Base-by-base conservation (phyloP, 1,284 basidiomycete genomes). In the Polyporus tsugae region DNA sequence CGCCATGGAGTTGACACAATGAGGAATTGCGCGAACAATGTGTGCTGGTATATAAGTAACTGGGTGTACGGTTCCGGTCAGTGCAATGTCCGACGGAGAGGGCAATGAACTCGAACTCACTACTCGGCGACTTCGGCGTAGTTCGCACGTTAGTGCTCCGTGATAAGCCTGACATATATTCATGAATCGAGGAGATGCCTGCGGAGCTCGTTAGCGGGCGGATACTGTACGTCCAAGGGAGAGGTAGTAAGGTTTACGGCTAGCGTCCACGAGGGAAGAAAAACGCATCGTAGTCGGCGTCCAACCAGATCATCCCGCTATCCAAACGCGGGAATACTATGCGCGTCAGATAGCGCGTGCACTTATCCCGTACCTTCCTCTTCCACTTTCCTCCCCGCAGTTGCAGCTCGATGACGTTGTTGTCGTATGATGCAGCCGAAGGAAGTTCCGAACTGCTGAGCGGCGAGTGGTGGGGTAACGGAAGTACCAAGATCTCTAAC, bases 61-160 rank as follows among this genome's bases (percentile, higher is more conserved):
- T 49, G 22, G 7, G 46, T 4, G n/a, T n/a, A 15, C 42, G 4
- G 19, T 44, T 44, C 17, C 42, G 19, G 19, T 44, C 42, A 19
- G 19, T 44, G 6, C 17, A 44, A 44, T 17, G 15, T 3, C 42
- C 42, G 4, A 5, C 42, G 0, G 17, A 44, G 42, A 44, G 1
- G 1, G 19, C 5, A 19, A 44, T 5, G 6, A 17, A 44, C 42
- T 44, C 6, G 29, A 29, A 44, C 42, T 6, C 19, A 19, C 17
- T n/a, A 44, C 19, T 99, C 72, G 29, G 29, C 29, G 29, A 96
- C 95, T 2, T 97, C 97, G 0, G 99, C 97, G 4, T 6, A 19
- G 42, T 19, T 19, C 7, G 17, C 42, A 15, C 11, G 7, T 17
- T 5, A 41, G 39, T 41, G 39, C 39, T 41, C 39, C 13, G 10